phyloP scores from a whole-genome alignment of 768 basidiomycete species.

The Leucosporidium scottii region DNA sequence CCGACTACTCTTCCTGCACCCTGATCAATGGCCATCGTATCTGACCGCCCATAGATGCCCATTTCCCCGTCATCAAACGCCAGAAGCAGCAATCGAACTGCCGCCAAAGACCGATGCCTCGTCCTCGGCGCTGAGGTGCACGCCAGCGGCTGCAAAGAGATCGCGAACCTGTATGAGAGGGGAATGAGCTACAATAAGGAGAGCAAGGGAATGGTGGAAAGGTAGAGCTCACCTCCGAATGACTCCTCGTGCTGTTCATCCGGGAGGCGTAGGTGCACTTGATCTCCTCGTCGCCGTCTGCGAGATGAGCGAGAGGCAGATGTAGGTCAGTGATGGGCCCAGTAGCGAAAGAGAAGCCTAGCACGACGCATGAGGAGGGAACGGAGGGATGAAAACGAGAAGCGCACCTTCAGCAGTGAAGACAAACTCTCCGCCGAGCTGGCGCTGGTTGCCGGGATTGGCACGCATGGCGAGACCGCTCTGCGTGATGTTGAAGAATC shows the following conservation, averaged over 20 bases:
- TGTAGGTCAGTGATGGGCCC: not conserved
- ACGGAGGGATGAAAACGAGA: not conserved
- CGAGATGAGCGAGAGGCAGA: not conserved
- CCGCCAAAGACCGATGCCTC: conserved; percentile 16
- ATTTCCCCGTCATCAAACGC: no score
- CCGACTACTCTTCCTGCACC: no score
- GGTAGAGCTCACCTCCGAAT: conserved; percentile 22
- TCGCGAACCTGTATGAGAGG: conserved; percentile 15
- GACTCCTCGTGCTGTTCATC: conserved; percentile 18
- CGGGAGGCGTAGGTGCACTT: conserved; percentile 15
- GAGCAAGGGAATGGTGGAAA: no score
- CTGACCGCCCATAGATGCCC: no score
- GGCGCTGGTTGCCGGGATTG: conserved; percentile 23
- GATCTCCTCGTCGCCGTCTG: conserved; percentile 1
- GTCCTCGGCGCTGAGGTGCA: conserved; percentile 20
- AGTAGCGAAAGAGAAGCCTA: no score
- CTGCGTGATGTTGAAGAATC: no score
- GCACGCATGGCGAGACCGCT: conserved; percentile 19
- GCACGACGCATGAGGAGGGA: no score
- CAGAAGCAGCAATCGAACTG: not conserved
- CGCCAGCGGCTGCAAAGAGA: conserved; percentile 26
- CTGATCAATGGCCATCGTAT: no score
- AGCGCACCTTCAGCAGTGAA: conserved; percentile 7
- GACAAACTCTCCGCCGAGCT: conserved; percentile 33
- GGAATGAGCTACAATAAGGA: no score